These are phyloP conservation scores for Ophiocordyceps unilateralis DNA, from an alignment of 2,329 filamentous ascomycete species.

Conservation along the genomic window DNA sequence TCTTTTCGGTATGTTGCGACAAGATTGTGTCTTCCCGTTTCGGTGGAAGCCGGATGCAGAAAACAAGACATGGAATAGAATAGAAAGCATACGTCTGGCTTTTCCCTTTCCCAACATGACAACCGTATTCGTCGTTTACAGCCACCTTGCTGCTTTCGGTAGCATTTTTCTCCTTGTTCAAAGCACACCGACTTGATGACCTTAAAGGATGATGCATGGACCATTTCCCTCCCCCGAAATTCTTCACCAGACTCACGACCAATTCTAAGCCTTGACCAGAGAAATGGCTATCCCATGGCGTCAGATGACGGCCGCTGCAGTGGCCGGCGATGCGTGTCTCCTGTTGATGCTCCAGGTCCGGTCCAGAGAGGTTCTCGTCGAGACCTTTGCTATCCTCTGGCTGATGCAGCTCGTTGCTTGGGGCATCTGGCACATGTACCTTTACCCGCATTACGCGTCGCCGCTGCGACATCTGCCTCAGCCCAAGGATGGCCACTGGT, in stretches of 20 bases:
- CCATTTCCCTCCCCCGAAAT: background rate
- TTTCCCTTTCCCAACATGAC: no score
- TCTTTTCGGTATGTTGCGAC: no score
- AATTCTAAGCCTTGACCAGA: background rate
- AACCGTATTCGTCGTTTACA: no score
- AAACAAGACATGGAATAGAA: no score
- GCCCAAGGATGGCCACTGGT: conserved; percentile 23
- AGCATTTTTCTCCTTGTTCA: no score
- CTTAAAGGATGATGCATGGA: no score
- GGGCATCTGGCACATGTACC: conserved; percentile 20
- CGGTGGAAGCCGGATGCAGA: no score
- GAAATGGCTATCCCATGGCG: background rate
- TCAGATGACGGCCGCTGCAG: background rate
- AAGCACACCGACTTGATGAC: no score
- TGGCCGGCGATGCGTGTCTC: background rate
- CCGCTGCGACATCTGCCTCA: conserved; percentile 29
- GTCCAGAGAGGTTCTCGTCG: background rate
- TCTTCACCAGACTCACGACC: background rate
- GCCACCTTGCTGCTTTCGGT: no score
- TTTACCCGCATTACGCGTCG: conserved; percentile 32
- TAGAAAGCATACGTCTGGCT: no score
- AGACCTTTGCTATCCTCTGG: conserved; percentile 15
- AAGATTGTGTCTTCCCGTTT: no score
- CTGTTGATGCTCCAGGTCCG: background rate
- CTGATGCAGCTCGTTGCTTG: conserved; percentile 16